Evolutionary conservation across 371 early-diverging fungal species (phyloP).

Genomic region (Lichtheimia ornata): DNA sequence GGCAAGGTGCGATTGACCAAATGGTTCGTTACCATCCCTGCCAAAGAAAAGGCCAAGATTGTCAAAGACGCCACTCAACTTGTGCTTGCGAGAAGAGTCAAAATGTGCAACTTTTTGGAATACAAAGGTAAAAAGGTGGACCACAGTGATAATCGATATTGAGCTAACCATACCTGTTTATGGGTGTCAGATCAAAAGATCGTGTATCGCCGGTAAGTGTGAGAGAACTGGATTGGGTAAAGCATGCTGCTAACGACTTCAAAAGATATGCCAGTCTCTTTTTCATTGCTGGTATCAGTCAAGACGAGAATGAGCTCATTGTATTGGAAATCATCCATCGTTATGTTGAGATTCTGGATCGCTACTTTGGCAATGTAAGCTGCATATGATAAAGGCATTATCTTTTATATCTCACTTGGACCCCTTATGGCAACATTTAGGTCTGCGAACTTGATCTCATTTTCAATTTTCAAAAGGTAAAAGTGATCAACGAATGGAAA

Average conservation of each 20-base stretch:
- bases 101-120: conserved; percentile 98
- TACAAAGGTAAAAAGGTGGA: conserved; percentile 73
- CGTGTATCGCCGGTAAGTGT: conserved; percentile 73
- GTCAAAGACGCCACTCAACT: conserved; percentile 92
- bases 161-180: neutral
- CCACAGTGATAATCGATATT: too few relatives aligned
- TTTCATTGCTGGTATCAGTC: conserved; percentile 92
- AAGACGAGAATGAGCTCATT: conserved; percentile 92
- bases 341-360: conserved; percentile 96
- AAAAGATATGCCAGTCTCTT: conserved; percentile 92
- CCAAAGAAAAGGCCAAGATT: conserved; percentile 92
- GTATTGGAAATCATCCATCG: conserved; percentile 95
- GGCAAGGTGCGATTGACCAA: conserved; percentile 94
- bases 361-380: conserved; percentile 93
- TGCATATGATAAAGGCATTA: neutral
- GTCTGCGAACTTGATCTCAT: conserved; percentile 90
- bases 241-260: neutral
- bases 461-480: conserved; percentile 84
- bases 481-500: neutral
- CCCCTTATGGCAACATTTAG: conserved; percentile 31
- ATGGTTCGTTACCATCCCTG: conserved; percentile 91
- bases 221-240: neutral
- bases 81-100: conserved; percentile 86
- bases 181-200: conserved; percentile 80
- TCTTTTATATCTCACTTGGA: neutral